These are phyloP conservation scores for Tetrahymena malaccensis DNA, from an alignment of 73 alveolate species.

Conservation along the genomic window DNA sequence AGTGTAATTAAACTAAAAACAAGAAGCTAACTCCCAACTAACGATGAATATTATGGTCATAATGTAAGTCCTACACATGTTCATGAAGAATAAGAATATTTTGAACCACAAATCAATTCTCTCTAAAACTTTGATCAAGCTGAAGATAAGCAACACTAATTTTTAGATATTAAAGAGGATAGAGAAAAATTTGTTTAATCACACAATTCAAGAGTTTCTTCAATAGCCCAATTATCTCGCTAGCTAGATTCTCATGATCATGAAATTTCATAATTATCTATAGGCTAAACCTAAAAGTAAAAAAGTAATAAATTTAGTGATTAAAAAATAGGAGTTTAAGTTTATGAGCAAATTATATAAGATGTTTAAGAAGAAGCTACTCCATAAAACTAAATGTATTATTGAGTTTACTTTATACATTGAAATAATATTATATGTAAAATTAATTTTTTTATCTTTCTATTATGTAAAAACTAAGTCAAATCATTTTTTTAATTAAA, in stretches of 20 bases:
- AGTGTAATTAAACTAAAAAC: background rate
- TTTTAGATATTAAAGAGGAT: background rate
- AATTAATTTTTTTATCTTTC: too few species aligned
- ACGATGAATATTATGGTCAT: background rate
- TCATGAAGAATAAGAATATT: background rate
- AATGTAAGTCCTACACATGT: background rate
- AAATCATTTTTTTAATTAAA: too few species aligned
- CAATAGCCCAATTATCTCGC: background rate
- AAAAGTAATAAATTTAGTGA: background rate
- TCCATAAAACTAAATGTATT: background rate
- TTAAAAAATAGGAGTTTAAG: background rate
- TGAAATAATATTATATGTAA: too few species aligned
- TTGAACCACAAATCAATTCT: background rate
- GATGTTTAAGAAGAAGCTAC: background rate
- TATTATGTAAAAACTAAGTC: too few species aligned
- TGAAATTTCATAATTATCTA: background rate
- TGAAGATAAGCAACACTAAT: background rate
- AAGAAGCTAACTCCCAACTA: background rate
- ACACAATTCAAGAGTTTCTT: background rate
- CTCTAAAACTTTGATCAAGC: background rate
- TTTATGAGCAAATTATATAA: background rate
- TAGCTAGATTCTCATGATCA: background rate
- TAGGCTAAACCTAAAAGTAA: background rate
- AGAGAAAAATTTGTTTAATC: background rate
- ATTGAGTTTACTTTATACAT: background rate